phyloP scores from a whole-genome alignment of 2,329 filamentous ascomycete species.

The Hypoxylon sp. region DNA sequence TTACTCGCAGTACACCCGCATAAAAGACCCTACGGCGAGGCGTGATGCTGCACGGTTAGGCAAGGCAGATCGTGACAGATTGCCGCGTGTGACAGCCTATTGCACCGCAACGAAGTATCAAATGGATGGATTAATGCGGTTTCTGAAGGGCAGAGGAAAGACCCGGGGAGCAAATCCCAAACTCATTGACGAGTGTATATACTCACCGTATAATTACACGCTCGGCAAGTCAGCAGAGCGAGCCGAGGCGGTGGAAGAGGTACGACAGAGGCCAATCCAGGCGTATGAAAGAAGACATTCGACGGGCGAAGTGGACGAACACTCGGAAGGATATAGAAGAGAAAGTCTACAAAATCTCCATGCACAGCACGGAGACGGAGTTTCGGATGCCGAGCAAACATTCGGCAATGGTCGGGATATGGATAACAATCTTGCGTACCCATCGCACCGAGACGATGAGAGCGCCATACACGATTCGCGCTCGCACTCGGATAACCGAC shows the following conservation, averaged over 20 bases:
- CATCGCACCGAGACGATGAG: conserved; percentile 51
- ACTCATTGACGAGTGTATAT: conserved; percentile 97
- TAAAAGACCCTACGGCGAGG: conserved; percentile 94
- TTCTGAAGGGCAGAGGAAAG: conserved; percentile 87
- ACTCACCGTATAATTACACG: conserved; percentile 90
- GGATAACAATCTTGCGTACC: conserved; percentile 57
- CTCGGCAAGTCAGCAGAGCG: conserved; percentile 56
- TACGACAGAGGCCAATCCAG: conserved; percentile 58
- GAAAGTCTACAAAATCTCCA: conserved; percentile 77
- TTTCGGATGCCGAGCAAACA: conserved; percentile 50
- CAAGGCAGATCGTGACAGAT: conserved; percentile 88
- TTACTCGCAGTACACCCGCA: conserved; percentile 96
- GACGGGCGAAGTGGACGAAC: conserved; percentile 78
- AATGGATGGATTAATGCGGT: conserved; percentile 90
- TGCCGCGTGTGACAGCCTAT: conserved; percentile 95
- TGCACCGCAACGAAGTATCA: conserved; percentile 94
- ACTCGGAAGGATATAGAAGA: conserved; percentile 68
- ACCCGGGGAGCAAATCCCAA: conserved; percentile 87
- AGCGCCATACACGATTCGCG: conserved; percentile 55
- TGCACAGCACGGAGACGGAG: conserved; percentile 50
- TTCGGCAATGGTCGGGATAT: conserved; percentile 51
- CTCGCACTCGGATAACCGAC: conserved; percentile 51
- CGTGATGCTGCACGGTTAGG: conserved; percentile 92
- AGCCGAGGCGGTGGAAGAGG: conserved; percentile 56
- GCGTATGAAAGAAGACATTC: conserved; percentile 79